These are phyloP conservation scores for Plasmodium gaboni DNA, from an alignment of 169 alveolate species.

Conservation along the genomic window DNA sequence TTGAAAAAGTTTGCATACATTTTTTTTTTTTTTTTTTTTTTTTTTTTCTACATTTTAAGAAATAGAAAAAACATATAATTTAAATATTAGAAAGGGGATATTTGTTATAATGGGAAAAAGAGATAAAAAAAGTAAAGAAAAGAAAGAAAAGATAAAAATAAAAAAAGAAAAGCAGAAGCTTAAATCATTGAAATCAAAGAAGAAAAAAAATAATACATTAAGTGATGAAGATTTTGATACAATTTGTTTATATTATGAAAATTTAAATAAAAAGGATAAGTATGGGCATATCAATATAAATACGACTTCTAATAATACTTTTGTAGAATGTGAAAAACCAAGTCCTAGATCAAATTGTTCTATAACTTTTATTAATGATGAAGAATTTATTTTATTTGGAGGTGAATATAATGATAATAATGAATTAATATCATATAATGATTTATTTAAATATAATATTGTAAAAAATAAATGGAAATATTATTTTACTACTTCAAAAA, in stretches of 20 bases:
- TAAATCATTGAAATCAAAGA: slow-evolving; percentile 68
- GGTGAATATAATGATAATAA: slow-evolving; percentile 92
- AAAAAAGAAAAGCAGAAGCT: slow-evolving; percentile 72
- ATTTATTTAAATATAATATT: slow-evolving; percentile 87
- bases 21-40: too few species aligned
- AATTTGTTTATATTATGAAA: slow-evolving; percentile 72
- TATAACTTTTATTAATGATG: slow-evolving; percentile 81
- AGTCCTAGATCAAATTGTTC: slow-evolving; percentile 86
- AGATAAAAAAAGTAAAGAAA: slow-evolving; percentile 73
- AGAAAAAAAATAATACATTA: slow-evolving; percentile 57
- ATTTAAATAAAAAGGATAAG: slow-evolving; percentile 58
- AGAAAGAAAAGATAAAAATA: slow-evolving; percentile 50
- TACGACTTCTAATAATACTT: slow-evolving; percentile 53
- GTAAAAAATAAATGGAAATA: slow-evolving; percentile 89
- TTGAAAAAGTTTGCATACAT: too few species aligned
- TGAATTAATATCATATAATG: slow-evolving; percentile 87
- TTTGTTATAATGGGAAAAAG: slow-evolving; percentile 43
- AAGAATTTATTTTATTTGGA: slow-evolving; percentile 89
- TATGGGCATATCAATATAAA: slow-evolving; percentile 71
- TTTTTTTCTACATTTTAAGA: too few species aligned
- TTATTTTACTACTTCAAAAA: slow-evolving; percentile 77
- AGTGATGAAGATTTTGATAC: slow-evolving; percentile 75
- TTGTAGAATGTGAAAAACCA: slow-evolving; percentile 79
- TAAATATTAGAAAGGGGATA: slow-evolving; percentile 1
- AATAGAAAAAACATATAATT: too few species aligned